These are phyloP conservation scores for Helianthus tuberosus DNA, from an alignment of 129 eudicot species.

Conservation along the genomic window DNA sequence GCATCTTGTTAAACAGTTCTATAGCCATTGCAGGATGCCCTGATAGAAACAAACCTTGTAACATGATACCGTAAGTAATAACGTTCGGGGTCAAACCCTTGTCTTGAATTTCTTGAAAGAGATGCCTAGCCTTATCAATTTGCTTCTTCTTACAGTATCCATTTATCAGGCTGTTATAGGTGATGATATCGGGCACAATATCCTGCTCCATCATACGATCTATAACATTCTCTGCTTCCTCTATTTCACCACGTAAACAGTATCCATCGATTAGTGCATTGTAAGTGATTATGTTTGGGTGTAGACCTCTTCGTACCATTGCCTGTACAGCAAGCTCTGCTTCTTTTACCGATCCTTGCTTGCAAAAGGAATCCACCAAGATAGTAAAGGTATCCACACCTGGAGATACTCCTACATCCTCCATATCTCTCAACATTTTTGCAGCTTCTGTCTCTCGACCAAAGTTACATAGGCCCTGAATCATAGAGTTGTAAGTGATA, in stretches of 20 bases:
- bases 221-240: background rate
- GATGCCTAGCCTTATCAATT: too few relatives aligned
- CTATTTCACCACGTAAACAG: background rate
- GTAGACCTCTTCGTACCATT: background rate
- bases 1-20: too few relatives aligned
- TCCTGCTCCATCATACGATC: slow-evolving; percentile 1
- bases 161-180: background rate
- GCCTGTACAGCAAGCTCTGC: slow-evolving; percentile 1
- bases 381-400: background rate
- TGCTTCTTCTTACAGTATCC: too few relatives aligned
- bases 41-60: too few relatives aligned
- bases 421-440: background rate
- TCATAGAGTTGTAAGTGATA: background rate
- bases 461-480: slow-evolving; percentile 1
- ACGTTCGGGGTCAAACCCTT: too few relatives aligned
- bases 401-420: background rate
- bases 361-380: slow-evolving; percentile 6
- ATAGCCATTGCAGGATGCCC: too few relatives aligned
- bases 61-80: too few relatives aligned
- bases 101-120: too few relatives aligned
- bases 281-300: background rate
- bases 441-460: slow-evolving; percentile 9
- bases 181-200: background rate
- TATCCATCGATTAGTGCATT: background rate
- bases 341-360: background rate